Conservation (phyloP, 176 grass and related monocot genomes). For the Calamus simplicifolius region DNA sequence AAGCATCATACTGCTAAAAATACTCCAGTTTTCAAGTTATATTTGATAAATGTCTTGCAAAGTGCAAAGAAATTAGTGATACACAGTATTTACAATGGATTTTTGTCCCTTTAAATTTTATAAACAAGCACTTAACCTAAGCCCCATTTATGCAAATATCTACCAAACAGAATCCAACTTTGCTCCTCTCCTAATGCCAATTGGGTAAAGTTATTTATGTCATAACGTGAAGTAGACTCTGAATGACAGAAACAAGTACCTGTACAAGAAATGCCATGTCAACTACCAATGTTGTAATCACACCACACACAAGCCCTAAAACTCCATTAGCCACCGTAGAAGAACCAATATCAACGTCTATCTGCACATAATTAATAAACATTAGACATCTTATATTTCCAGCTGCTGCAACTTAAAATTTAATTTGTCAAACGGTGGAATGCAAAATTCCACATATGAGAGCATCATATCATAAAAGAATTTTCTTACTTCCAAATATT, state of each 20-base stretch:
- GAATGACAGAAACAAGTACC: slow-evolving; percentile 29
- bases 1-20: too few species aligned
- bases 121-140: too few species aligned
- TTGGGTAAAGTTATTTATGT: neutral
- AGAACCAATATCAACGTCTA: slow-evolving; percentile 96
- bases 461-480: neutral
- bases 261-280: slow-evolving; percentile 99
- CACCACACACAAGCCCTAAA: slow-evolving; percentile 77
- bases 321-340: slow-evolving; percentile 98
- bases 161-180: neutral
- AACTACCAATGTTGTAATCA: slow-evolving; percentile 86
- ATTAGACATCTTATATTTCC: slow-evolving; percentile 13
- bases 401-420: neutral
- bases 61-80: too few species aligned
- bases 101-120: too few species aligned
- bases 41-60: too few species aligned
- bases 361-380: slow-evolving; percentile 39
- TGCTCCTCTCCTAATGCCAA: too few species aligned
- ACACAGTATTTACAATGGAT: too few species aligned
- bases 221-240: neutral
- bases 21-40: too few species aligned
- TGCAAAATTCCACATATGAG: too few species aligned
- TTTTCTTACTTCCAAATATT: slow-evolving; percentile 72
- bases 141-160: too few species aligned
- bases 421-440: too few species aligned